Conservation (phyloP, 164 flowering plant genomes). For the Tetracentron sinense region DNA sequence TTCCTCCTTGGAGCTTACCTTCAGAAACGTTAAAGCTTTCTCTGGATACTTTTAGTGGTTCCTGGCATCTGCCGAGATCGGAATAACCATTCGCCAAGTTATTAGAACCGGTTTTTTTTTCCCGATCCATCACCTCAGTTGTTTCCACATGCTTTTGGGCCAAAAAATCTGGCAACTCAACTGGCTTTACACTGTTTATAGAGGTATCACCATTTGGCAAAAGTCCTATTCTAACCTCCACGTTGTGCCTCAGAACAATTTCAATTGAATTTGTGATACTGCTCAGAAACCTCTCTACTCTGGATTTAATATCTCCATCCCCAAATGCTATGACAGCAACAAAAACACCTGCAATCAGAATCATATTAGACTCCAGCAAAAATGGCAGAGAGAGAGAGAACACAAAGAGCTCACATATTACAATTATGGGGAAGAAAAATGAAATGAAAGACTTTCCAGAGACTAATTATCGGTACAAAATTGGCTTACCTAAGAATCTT, state of each 20-base stretch:
- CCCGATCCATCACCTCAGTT: conserved; percentile 17
- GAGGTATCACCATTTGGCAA: conserved; percentile 37
- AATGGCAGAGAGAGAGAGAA: neutral
- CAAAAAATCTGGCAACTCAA: conserved; percentile 20
- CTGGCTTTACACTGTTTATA: conserved; percentile 12
- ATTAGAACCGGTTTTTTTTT: conserved; percentile 13
- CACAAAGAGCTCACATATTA: neutral
- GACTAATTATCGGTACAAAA: too few relatives aligned
- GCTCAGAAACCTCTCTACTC: conserved; percentile 86
- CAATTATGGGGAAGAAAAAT: neutral
- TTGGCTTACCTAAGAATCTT: too few relatives aligned
- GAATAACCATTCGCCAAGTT: conserved; percentile 15
- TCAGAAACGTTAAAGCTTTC: conserved; percentile 31
- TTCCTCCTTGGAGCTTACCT: conserved; percentile 24
- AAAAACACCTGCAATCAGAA: conserved; percentile 57
- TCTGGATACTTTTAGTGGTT: conserved; percentile 17
- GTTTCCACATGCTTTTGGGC: conserved; percentile 23
- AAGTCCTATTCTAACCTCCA: conserved; percentile 66
- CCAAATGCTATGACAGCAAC: conserved; percentile 68
- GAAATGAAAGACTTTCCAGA: too few relatives aligned
- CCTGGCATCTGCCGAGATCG: conserved; percentile 19
- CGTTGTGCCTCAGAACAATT: conserved; percentile 62
- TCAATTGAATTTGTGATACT: conserved; percentile 91
- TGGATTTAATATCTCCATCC: conserved; percentile 54
- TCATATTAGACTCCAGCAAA: neutral